Evolutionary conservation across 495 filamentous ascomycete species (phyloP), one percentile per base, ranked within the genome.

Genomic region (Xylaria scruposa): DNA sequence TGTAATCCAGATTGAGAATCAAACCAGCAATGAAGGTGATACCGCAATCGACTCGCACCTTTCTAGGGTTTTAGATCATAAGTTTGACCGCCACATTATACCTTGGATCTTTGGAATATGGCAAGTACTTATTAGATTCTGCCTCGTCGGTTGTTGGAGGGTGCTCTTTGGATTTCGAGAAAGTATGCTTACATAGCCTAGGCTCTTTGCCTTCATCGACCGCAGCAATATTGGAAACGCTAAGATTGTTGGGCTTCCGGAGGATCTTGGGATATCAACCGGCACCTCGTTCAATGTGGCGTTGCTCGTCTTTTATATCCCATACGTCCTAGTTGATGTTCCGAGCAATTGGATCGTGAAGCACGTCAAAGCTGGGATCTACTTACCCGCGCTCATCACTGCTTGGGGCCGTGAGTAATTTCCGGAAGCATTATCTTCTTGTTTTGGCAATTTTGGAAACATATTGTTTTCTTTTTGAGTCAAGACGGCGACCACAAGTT

Each of bases 341-440:
- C 87, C 85, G 0, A 85, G 84, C 74, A 93, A 93, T 77, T 78
- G 92, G 9, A 76, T 93, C 36, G 79, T 93, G 75, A 91, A 88
- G 72, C 85, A 83, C 46, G 75, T 91, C 12, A 76, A 82, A 4
- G 90, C 91, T 21, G 90, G 83, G 17, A 76, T 85, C 44, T 88
- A 84, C 81, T 80, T 87, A 40, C 83, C 87, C 0, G 76, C 79
- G 17, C 81, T 88, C 38, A 88, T 87, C 78, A 77, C 78, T 77
- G 83, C 13, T 67, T 89, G 71, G 80, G 91, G 85, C 4, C 73
- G 38, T 42, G 9, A 42, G 38, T 42, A 12, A 42, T 13, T 42
- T 13, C 9, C 38, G 38, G 38, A 42, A 12, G 0, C 2, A 42
- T 42, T 42, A 13, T 3, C 38, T 42, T 42, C 38, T 38, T 42